A percentile compares a stretch with the other conserved stretches of the same genome.
These are phyloP conservation scores for Clonostachys solani DNA, from an alignment of 2,329 filamentous ascomycete genomes.

Conservation along the genomic window DNA sequence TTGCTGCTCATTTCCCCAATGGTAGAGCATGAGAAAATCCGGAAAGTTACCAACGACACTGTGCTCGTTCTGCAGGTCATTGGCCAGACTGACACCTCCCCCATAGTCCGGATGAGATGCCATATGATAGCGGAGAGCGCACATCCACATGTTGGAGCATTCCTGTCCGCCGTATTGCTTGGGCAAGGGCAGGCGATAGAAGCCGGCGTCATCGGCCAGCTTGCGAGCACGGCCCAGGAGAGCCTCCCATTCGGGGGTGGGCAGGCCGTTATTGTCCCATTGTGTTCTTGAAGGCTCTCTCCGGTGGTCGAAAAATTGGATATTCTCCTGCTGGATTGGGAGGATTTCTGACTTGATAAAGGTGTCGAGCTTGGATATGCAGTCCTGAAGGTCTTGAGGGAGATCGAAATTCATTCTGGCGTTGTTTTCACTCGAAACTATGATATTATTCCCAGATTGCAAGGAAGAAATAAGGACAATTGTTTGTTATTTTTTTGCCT, in stretches of 20 bases:
- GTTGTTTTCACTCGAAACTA: neutral
- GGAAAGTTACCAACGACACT: constrained; percentile 10
- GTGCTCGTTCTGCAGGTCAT: constrained; percentile 10
- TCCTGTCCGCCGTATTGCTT: constrained; percentile 7
- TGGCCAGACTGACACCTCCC: constrained; percentile 9
- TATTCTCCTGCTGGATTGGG: constrained; percentile 7
- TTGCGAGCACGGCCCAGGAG: constrained; percentile 3
- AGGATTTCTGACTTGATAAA: constrained; percentile 5
- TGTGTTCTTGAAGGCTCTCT: constrained; percentile 9
- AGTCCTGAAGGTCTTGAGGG: constrained; percentile 4
- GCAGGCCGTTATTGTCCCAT: constrained; percentile 9
- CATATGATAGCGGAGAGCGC: constrained; percentile 8
- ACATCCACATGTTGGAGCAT: constrained; percentile 8
- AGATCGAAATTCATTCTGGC: constrained; percentile 7
- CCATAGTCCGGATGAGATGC: constrained; percentile 7
- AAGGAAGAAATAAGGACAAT: too few species aligned
- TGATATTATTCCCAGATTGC: neutral
- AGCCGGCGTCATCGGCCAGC: constrained; percentile 7
- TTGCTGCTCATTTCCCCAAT: constrained; percentile 6
- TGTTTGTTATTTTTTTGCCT: too few species aligned
- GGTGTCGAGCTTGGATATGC: constrained; percentile 4
- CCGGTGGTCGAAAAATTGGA: constrained; percentile 9
- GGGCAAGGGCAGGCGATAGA: constrained; percentile 8
- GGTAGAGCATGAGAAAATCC: constrained; percentile 7
- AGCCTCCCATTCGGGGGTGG: constrained; percentile 6